phyloP scores from a whole-genome alignment of 2,329 filamentous ascomycete species.

The Epichloe glyceriae region DNA sequence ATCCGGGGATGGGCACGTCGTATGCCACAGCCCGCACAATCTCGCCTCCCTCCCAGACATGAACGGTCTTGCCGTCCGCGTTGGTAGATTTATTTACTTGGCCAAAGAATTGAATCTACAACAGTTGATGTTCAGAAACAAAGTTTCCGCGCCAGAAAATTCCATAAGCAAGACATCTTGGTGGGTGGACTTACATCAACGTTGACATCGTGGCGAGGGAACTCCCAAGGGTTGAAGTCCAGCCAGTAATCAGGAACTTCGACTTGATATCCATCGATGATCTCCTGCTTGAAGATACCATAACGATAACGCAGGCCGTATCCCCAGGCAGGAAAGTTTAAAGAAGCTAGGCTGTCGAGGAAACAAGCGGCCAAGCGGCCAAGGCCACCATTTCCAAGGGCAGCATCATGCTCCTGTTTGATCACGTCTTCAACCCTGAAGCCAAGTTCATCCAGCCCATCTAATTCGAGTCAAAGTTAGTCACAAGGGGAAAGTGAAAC shows the following conservation, averaged over 20 bases:
- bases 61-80: conserved; percentile 59
- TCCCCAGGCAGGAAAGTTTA: conserved; percentile 95
- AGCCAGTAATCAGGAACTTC: conserved; percentile 99
- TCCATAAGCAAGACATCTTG: neutral
- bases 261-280: conserved; percentile 93
- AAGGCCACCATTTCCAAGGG: conserved; percentile 88
- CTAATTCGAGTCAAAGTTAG: conserved; percentile 30
- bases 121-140: neutral
- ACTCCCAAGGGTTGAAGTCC: conserved; percentile 99
- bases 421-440: conserved; percentile 97
- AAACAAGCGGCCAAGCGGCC: conserved; percentile 93
- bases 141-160: neutral
- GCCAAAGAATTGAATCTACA: conserved; percentile 86
- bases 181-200: conserved; percentile 51
- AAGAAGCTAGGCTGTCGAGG: conserved; percentile 84
- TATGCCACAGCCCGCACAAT: conserved; percentile 86
- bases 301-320: conserved; percentile 94
- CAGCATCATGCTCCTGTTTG: conserved; percentile 87
- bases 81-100: conserved; percentile 64
- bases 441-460: conserved; percentile 75
- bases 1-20: conserved; percentile 86
- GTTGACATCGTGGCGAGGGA: conserved; percentile 85
- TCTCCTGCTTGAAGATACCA: conserved; percentile 99
- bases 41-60: conserved; percentile 85
- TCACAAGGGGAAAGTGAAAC: neutral